Conservation (phyloP, 345 rosid species). For the Carallia pectinifolia region DNA sequence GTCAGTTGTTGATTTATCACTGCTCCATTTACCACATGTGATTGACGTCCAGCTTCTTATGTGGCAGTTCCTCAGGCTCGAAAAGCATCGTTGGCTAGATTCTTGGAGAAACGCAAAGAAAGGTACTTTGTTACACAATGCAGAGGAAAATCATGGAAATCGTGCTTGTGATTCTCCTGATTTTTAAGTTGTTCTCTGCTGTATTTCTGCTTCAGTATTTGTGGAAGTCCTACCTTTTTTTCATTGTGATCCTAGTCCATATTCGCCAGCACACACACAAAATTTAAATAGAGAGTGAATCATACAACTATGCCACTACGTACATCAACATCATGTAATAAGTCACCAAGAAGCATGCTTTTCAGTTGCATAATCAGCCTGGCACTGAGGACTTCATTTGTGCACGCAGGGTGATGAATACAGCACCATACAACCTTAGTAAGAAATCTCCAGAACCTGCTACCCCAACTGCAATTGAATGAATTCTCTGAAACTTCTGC, state of each 20-base stretch:
- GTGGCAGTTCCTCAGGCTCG: conserved; percentile 80
- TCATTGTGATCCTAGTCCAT: no score
- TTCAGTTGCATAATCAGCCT: background rate
- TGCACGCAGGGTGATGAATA: conserved; percentile 49
- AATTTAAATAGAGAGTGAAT: no score
- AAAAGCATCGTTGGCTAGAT: conserved; percentile 91
- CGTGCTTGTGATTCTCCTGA: no score
- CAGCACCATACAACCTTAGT: conserved; percentile 49
- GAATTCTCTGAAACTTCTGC: conserved; percentile 31
- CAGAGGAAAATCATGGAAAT: background rate
- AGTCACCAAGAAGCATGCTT: background rate
- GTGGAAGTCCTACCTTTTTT: no score
- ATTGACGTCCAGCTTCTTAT: conserved; percentile 5
- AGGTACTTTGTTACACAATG: conserved; percentile 40
- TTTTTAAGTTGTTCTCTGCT: no score
- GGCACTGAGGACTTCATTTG: background rate
- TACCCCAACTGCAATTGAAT: conserved; percentile 22
- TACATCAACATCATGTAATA: background rate
- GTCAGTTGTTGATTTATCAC: background rate
- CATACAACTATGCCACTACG: background rate
- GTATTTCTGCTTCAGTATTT: no score
- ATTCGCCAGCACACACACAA: no score
- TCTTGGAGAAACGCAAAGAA: conserved; percentile 96
- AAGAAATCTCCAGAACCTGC: conserved; percentile 43
- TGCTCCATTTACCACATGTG: background rate